A percentile compares a stretch with the other conserved stretches of the same genome.
These are phyloP conservation scores for Caulochytrium protostelioides DNA, from an alignment of 371 early-diverging fungal species.

Conservation along the genomic window DNA sequence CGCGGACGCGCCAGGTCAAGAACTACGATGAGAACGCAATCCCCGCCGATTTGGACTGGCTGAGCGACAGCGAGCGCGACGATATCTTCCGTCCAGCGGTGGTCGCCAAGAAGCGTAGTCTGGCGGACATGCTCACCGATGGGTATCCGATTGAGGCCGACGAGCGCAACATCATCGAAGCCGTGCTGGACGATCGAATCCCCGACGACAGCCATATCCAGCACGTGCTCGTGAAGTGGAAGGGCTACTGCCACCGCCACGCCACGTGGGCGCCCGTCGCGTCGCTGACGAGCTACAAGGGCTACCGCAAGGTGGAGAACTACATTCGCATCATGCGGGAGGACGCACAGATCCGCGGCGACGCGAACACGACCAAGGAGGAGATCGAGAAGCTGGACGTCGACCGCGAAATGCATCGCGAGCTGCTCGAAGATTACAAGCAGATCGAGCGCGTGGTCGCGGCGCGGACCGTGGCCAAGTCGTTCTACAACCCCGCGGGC, in stretches of 20 bases:
- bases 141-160: too few relatives aligned
- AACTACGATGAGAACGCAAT: constrained; percentile 1
- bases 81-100: too few relatives aligned
- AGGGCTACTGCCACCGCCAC: constrained; percentile 67
- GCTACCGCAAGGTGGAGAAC: constrained; percentile 74
- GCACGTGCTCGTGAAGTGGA: constrained; percentile 62
- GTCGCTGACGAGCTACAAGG: constrained; percentile 46
- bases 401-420: constrained; percentile 55
- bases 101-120: too few relatives aligned
- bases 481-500: constrained; percentile 9
- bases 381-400: constrained; percentile 71
- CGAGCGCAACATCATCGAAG: constrained; percentile 13
- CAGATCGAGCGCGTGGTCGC: constrained; percentile 75
- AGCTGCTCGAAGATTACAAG: constrained; percentile 56
- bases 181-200: constrained; percentile 9
- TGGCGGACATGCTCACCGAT: too few relatives aligned
- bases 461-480: constrained; percentile 21
- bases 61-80: not conserved
- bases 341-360: constrained; percentile 37
- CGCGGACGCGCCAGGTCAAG: not conserved
- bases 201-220: constrained; percentile 22
- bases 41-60: constrained; percentile 1
- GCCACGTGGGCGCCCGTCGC: constrained; percentile 69
- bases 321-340: constrained; percentile 46
- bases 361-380: constrained; percentile 51